phyloP scores from a whole-genome alignment of 345 rosid genomes.

The Melaleuca quinquenervia region DNA sequence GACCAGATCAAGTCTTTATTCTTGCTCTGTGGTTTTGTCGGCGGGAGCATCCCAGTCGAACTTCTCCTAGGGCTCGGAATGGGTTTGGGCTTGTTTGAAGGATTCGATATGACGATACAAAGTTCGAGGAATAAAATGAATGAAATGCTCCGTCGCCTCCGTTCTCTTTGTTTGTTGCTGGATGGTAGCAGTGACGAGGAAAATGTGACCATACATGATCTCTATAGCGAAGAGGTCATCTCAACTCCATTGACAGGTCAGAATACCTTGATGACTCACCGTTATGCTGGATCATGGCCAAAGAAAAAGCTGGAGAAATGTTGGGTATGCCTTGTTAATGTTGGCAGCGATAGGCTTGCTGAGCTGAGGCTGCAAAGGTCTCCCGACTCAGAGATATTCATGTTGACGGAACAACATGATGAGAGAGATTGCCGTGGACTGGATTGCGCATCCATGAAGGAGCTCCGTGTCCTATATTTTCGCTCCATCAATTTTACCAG shows the following conservation, averaged over 20 bases:
- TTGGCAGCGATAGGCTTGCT: fast-evolving
- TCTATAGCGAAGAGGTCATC: fast-evolving
- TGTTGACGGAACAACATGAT: background rate
- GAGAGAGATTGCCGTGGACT: background rate
- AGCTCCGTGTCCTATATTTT: background rate
- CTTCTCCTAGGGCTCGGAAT: background rate
- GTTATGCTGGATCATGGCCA: background rate
- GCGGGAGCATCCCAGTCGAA: background rate
- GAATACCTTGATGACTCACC: fast-evolving
- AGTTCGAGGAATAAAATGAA: background rate
- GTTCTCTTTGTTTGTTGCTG: fast-evolving
- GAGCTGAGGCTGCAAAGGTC: fast-evolving
- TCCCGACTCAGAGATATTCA: too few relatives aligned
- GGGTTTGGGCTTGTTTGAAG: background rate
- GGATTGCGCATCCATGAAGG: background rate
- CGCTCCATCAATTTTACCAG: too few relatives aligned
- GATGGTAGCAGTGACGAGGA: fast-evolving
- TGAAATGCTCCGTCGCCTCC: fast-evolving
- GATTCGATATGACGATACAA: fast-evolving
- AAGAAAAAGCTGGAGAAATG: background rate
- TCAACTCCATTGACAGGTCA: fast-evolving
- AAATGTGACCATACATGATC: background rate
- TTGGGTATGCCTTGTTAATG: background rate
- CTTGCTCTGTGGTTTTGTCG: background rate
- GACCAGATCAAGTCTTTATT: background rate